These are phyloP conservation scores for Rhizomucor miehei DNA, from an alignment of 371 early-diverging fungal genomes.

Conservation along the genomic window DNA sequence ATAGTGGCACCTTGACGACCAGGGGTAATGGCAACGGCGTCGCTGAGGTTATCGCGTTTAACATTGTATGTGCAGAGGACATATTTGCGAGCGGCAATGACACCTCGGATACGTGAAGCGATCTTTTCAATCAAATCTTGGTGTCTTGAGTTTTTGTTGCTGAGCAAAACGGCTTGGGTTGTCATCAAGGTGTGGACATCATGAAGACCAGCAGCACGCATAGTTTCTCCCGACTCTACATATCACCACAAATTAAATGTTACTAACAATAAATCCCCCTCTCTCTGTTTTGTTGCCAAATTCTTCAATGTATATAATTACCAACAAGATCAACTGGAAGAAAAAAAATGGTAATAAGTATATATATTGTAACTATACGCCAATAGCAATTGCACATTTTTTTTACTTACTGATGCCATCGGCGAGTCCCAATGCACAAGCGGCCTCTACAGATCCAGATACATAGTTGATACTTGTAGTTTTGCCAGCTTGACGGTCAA, in stretches of 20 bases:
- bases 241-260: too few species aligned
- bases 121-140: conserved; percentile 72
- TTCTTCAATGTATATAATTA: conserved; percentile 14
- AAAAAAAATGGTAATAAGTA: conserved; percentile 2
- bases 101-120: conserved; percentile 83
- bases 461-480: conserved; percentile 80
- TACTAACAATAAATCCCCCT: too few species aligned
- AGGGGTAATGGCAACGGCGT: conserved; percentile 79
- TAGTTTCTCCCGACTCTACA: conserved; percentile 95
- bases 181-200: conserved; percentile 77
- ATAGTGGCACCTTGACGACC: conserved; percentile 93
- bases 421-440: conserved; percentile 94
- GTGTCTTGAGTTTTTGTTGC: conserved; percentile 61
- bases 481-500: conserved; percentile 61
- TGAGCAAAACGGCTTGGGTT: conserved; percentile 88
- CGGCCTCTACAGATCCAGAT: conserved; percentile 93
- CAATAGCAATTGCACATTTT: not conserved
- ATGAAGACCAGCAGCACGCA: conserved; percentile 96
- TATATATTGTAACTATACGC: conserved; percentile 1
- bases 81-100: conserved; percentile 83
- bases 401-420: conserved; percentile 87
- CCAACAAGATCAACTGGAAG: conserved; percentile 58
- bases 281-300: too few species aligned
- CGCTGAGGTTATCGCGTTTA: conserved; percentile 52
- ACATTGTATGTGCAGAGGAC: conserved; percentile 92